Evolutionary conservation across 2,329 filamentous ascomycete species (phyloP).

Genomic region (Trematosphaeria pertusa): DNA sequence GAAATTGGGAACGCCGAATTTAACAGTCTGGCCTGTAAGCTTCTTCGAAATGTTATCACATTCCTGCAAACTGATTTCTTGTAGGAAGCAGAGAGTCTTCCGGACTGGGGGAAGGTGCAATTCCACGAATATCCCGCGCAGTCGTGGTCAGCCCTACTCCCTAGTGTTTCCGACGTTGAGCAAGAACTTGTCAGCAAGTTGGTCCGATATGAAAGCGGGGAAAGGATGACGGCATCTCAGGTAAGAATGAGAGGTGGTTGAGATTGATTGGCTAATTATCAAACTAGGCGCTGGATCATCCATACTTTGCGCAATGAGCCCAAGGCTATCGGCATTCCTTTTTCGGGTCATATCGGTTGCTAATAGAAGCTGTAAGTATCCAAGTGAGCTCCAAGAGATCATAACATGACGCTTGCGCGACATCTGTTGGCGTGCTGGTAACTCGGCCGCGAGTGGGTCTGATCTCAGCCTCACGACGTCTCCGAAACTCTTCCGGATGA

Average conservation of each 20-base stretch:
- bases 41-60: neutral
- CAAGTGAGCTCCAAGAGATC: no score
- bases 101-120: conserved; percentile 86
- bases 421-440: no score
- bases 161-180: conserved; percentile 63
- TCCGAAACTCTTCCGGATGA: no score
- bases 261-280: conserved; percentile 5
- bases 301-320: conserved; percentile 31
- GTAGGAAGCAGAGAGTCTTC: conserved; percentile 70
- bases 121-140: conserved; percentile 76
- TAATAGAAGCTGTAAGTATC: conserved; percentile 1
- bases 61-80: conserved; percentile 12
- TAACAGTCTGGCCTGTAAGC: conserved; percentile 79
- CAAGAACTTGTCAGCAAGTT: conserved; percentile 71
- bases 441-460: no score
- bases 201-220: conserved; percentile 74
- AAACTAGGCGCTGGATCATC: conserved; percentile 36
- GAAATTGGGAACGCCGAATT: conserved; percentile 84
- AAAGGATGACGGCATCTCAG: conserved; percentile 71
- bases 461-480: no score
- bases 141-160: conserved; percentile 74
- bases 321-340: neutral
- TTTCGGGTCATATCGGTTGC: neutral
- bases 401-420: no score
- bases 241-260: conserved; percentile 45